These are phyloP conservation scores for Cryptococcus jaspeensis DNA, from an alignment of 1,284 basidiomycete species.

Conservation along the genomic window DNA sequence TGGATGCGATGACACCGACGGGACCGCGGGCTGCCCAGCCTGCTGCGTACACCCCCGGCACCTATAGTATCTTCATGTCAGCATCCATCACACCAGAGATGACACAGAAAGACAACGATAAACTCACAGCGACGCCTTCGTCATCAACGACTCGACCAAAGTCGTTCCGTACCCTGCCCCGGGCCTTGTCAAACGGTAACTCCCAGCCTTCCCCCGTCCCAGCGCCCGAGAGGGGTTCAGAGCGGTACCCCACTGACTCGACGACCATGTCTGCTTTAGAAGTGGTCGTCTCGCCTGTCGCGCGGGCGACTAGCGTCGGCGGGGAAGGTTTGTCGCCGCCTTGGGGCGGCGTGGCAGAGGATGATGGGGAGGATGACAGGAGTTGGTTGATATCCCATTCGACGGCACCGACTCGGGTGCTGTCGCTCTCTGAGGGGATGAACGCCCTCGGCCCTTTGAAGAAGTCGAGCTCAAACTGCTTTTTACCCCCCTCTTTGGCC, in stretches of 20 bases:
- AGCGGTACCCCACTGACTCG: slow-evolving; percentile 83
- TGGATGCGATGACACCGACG: slow-evolving; percentile 85
- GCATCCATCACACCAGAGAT: neutral
- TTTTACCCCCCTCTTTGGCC: slow-evolving; percentile 38
- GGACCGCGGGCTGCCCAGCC: slow-evolving; percentile 95
- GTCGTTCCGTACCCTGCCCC: slow-evolving; percentile 47
- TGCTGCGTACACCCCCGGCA: slow-evolving; percentile 77
- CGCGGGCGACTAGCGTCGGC: slow-evolving; percentile 55
- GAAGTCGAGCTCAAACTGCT: slow-evolving; percentile 79
- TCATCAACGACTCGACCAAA: slow-evolving; percentile 48
- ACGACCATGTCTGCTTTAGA: slow-evolving; percentile 74
- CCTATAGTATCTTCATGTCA: slow-evolving; percentile 21
- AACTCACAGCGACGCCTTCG: slow-evolving; percentile 40
- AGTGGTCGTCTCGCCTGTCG: slow-evolving; percentile 61
- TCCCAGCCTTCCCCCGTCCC: slow-evolving; percentile 23
- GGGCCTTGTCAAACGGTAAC: slow-evolving; percentile 50
- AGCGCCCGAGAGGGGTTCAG: slow-evolving; percentile 57
- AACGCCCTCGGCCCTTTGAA: slow-evolving; percentile 68
- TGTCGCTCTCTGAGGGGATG: slow-evolving; percentile 18
- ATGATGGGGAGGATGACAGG: slow-evolving; percentile 14
- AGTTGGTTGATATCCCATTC: slow-evolving; percentile 46
- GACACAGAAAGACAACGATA: neutral
- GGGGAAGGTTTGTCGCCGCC: slow-evolving; percentile 8
- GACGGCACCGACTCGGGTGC: slow-evolving; percentile 53
- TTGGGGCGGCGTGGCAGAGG: slow-evolving; percentile 11